Evolutionary conservation across 768 basidiomycete species (phyloP), one percentile per base, ranked within the genome.

Genomic region (Roridomyces roridus): DNA sequence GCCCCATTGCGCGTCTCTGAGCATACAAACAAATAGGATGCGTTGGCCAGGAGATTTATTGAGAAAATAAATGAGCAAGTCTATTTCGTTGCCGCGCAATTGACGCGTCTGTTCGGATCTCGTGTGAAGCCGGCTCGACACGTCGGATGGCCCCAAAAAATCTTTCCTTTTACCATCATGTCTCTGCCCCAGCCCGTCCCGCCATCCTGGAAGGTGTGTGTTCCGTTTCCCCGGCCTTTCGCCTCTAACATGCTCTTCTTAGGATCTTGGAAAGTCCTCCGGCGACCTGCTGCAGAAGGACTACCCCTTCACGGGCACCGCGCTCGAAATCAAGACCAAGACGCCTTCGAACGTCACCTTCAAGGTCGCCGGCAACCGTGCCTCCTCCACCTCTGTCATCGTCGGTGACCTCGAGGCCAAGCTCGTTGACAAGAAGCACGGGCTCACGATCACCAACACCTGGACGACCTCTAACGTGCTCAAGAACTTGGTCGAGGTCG

Each of bases 231-330:
- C 51, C 15, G 12, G n/a, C n/a, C n/a, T 10, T 21, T 5, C 43
- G 21, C 14, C 1, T 9, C 20, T 15, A 1, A 39, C 5, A n/a
- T 23, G 25, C 11, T 24, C 54, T n/a, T 21, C n/a, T 48, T 52
- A 94, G 92, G 92, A 94, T 75, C 88, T 94, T 66, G 96, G 96
- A 77, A 98, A 98, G 86, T 95, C 94, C 65, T 93, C 94, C 76
- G 92, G 88, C 69, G 96, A 98, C 85, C 79, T 98, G 62, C 83
- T 99, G 67, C 81, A 82, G 73, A 94, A 89, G 82, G 97, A 99
- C 82, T 98, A 87, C 82, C 88, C 85, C 67, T 89, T 93, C 85
- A 72, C 79, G 49, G 85, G 85, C 28, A 83, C 80, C 54, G 73
- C 80, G 52, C 84, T 94, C 52, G 92, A 94, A 75, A 87, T 94